Evolutionary conservation across 345 rosid genomes (phyloP), one percentile per base, ranked within the genome.

Genomic region (Psidium friedrichsthalianum): DNA sequence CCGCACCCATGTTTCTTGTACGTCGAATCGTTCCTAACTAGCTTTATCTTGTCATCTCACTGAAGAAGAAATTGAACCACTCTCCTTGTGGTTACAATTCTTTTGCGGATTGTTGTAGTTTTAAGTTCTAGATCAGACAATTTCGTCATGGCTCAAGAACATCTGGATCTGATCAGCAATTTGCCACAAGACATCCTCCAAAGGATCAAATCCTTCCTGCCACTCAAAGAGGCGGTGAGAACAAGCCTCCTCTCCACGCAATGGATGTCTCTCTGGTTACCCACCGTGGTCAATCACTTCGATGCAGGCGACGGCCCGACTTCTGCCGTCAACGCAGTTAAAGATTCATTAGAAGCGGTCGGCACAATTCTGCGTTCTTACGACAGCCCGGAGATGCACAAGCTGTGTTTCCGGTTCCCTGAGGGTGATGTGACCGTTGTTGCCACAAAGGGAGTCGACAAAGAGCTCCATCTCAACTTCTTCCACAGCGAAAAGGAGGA

Each of bases 191-290:
- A 87, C 51, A 84, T 87, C 76, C 88, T 87, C 84, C 80, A 18
- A 10, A 80, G 42, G 15, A 80, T 87, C 83, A 21, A 58, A 59
- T 87, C 86, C 40, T 78, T 76, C 27, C 36, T 87, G 42, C 86
- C 88, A 8, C 81, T 84, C 14, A 57, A 76, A 6, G 88, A 80
- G 47, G 88, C 80, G 4, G 53, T 80, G 52, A 32, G 58, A 53
- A 84, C 88, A 3, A 49, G 81, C 36, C 32, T 87, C 59, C 86
- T 87, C 36, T 87, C 88, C 29, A 29, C 51, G 16, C 47, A 57
- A 1, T 87, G 88, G 88, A 87, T 44, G 54, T 83, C 58, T 36
- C 88, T 87, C 21, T 87, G 88, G 88, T 11, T 59, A 5, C 88
- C 86, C 29, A 47, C 61, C 36, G 22, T 24, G 51, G 78, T 84